Evolutionary conservation across 1,284 basidiomycete species (phyloP).

Genomic region (Gastroboletus turbinatus): DNA sequence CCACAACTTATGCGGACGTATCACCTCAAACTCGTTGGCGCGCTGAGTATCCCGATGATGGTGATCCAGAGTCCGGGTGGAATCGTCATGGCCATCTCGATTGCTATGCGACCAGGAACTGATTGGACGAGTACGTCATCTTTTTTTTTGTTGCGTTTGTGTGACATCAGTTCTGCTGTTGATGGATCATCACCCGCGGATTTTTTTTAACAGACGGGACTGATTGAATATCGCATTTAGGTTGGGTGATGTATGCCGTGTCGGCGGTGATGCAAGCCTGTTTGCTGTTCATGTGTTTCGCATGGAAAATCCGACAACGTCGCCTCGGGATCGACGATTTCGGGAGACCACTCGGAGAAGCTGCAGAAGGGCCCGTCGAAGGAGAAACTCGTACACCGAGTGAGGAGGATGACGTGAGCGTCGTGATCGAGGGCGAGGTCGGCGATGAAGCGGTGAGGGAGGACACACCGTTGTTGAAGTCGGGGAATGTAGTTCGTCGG

Average conservation of each 20-base stretch:
- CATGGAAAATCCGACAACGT: constrained; percentile 78
- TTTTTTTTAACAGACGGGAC: background rate
- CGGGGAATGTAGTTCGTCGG: constrained; percentile 16
- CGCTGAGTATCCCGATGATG: constrained; percentile 94
- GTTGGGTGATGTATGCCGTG: constrained; percentile 84
- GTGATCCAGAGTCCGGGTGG: constrained; percentile 91
- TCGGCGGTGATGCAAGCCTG: constrained; percentile 85
- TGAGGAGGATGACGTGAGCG: constrained; percentile 18
- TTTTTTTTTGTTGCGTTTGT: background rate
- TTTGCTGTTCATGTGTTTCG: constrained; percentile 78
- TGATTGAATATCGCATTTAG: constrained; percentile 35
- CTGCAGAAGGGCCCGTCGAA: background rate
- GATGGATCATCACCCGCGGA: background rate
- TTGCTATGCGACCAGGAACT: constrained; percentile 66
- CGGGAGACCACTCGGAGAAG: constrained; percentile 57
- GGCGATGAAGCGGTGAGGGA: constrained; percentile 15
- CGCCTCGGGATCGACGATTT: constrained; percentile 90
- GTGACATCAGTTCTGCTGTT: background rate
- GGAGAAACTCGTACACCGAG: background rate
- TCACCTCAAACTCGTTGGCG: constrained; percentile 79
- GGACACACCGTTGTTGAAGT: constrained; percentile 31
- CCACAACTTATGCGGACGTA: constrained; percentile 88
- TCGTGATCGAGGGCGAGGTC: constrained; percentile 24
- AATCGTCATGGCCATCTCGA: constrained; percentile 83
- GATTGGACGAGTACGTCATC: constrained; percentile 77